A percentile compares a stretch with the other conserved stretches of the same genome.
Conservation (phyloP, 176 grass and related monocot genomes). For the Triticum dicoccoides region DNA sequence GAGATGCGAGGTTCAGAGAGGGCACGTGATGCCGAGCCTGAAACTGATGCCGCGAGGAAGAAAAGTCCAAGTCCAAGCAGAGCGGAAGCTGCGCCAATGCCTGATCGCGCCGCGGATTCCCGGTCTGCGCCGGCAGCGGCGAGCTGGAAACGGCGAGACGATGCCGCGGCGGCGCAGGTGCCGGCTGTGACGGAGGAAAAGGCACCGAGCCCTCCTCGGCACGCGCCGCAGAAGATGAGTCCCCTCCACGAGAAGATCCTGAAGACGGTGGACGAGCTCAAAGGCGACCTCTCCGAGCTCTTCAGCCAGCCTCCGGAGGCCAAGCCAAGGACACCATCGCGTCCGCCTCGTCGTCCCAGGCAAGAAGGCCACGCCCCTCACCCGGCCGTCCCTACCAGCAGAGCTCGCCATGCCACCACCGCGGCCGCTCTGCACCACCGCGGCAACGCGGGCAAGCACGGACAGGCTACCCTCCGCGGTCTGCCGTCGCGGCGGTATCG, state of each 20-base stretch:
- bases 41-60: neutral
- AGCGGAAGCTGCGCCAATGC: neutral
- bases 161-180: neutral
- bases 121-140: constrained; percentile 28
- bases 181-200: neutral
- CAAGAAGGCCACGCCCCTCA: neutral
- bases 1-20: neutral
- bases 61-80: constrained; percentile 15
- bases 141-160: constrained; percentile 7
- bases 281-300: constrained; percentile 64
- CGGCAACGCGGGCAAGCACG: neutral
- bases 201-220: constrained; percentile 20
- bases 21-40: neutral
- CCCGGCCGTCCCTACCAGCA: neutral
- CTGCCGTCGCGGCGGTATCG: constrained; percentile 41
- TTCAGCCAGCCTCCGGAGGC: constrained; percentile 52
- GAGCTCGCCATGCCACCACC: neutral
- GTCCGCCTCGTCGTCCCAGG: constrained; percentile 14
- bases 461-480: neutral
- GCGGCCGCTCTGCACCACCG: neutral
- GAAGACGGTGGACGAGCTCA: constrained; percentile 73
- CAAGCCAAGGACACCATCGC: constrained; percentile 7
- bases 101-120: constrained; percentile 33
- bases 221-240: constrained; percentile 9
- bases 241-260: constrained; percentile 56